A percentile compares a stretch with the other conserved stretches of the same genome.
These are phyloP conservation scores for Backusella tarrabulga DNA, from an alignment of 192 early-diverging fungal genomes.

Conservation along the genomic window DNA sequence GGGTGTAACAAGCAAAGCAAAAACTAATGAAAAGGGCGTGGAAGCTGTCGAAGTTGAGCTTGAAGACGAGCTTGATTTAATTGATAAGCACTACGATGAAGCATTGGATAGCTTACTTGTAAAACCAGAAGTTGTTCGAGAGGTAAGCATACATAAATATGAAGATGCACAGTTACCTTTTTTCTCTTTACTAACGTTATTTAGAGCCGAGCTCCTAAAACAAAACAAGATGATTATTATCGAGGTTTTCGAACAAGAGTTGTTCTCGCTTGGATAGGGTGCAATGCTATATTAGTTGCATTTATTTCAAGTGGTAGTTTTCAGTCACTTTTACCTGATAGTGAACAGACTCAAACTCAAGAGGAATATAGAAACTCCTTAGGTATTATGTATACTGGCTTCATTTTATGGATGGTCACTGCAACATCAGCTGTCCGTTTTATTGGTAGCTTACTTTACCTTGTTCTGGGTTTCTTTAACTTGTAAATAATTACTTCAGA, in stretches of 20 bases:
- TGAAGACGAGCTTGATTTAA: slow-evolving; percentile 42
- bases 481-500: neutral
- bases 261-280: slow-evolving; percentile 71
- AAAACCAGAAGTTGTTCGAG: slow-evolving; percentile 37
- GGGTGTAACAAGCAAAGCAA: slow-evolving; percentile 44
- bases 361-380: slow-evolving; percentile 13
- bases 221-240: slow-evolving; percentile 72
- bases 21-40: slow-evolving; percentile 28
- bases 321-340: slow-evolving; percentile 19
- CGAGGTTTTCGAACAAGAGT: slow-evolving; percentile 72
- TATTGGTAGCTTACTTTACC: slow-evolving; percentile 71
- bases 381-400: slow-evolving; percentile 65
- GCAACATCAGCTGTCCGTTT: slow-evolving; percentile 74
- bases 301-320: slow-evolving; percentile 49
- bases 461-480: slow-evolving; percentile 43
- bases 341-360: neutral
- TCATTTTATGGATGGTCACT: slow-evolving; percentile 87
- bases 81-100: slow-evolving; percentile 48
- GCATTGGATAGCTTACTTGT: slow-evolving; percentile 27
- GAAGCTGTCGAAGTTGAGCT: slow-evolving; percentile 48
- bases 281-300: slow-evolving; percentile 64
- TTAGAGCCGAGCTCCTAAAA: slow-evolving; percentile 40
- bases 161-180: neutral
- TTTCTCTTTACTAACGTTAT: neutral
- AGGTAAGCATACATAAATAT: slow-evolving; percentile 5